Conservation (phyloP, 2,329 filamentous ascomycete species). For the Rugonectria rugulosa region DNA sequence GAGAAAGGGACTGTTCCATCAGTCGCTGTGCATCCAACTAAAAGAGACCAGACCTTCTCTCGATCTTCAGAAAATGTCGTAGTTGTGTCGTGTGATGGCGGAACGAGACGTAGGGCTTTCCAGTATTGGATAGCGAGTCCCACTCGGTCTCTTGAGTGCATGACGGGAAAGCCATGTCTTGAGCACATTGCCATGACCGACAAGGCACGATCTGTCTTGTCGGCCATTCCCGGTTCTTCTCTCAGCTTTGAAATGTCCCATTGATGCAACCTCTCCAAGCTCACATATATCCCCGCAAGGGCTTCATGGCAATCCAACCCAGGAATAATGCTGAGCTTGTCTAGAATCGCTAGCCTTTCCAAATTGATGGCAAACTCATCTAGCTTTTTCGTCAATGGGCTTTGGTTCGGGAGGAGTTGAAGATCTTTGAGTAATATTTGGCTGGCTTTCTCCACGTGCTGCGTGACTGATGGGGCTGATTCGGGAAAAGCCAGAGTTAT, state of each 20-base stretch:
- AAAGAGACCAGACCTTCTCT: constrained; percentile 69
- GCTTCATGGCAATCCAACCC: constrained; percentile 81
- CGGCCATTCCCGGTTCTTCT: constrained; percentile 54
- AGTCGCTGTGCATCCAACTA: constrained; percentile 68
- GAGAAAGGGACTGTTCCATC: constrained; percentile 60
- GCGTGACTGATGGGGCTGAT: constrained; percentile 63
- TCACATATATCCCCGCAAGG: constrained; percentile 75
- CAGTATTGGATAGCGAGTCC: constrained; percentile 82
- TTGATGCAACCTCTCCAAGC: constrained; percentile 72
- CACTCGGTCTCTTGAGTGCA: constrained; percentile 72
- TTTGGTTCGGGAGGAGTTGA: constrained; percentile 64
- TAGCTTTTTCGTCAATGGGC: constrained; percentile 73
- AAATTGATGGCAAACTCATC: constrained; percentile 77
- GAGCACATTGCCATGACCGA: constrained; percentile 70
- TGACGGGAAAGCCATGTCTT: constrained; percentile 72
- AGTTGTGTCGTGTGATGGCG: constrained; percentile 45
- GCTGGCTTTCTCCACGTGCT: constrained; percentile 67
- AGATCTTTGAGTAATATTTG: constrained; percentile 73
- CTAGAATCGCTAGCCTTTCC: constrained; percentile 71
- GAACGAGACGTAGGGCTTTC: constrained; percentile 66
- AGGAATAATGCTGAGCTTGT: constrained; percentile 73
- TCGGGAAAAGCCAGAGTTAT: constrained; percentile 71
- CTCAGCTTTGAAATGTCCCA: constrained; percentile 71
- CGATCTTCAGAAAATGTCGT: constrained; percentile 48
- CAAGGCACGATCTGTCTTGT: constrained; percentile 57